phyloP scores from a whole-genome alignment of 306 rosid genomes.

The Sesbania bispinosa region DNA sequence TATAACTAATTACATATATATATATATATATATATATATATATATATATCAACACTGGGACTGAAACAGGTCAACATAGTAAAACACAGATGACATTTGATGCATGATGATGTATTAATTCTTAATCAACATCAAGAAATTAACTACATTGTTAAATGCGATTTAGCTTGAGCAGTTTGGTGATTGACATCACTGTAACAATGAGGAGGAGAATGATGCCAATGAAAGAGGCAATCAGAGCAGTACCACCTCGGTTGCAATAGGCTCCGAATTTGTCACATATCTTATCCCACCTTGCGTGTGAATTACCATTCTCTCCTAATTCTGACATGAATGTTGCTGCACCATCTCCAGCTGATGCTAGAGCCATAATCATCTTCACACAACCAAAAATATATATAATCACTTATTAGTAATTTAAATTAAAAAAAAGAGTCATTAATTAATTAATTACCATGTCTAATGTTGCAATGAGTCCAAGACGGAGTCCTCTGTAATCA shows the following conservation, averaged over 20 bases:
- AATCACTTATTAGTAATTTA: neutral
- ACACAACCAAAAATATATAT: neutral
- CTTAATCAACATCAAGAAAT: neutral
- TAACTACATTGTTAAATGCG: neutral
- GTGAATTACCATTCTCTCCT: slow-evolving; percentile 78
- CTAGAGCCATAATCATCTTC: slow-evolving; percentile 53
- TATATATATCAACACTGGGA: too few relatives aligned
- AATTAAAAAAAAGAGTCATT: neutral
- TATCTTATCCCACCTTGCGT: slow-evolving; percentile 82
- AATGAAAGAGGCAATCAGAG: slow-evolving; percentile 60
- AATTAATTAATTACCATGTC: slow-evolving; percentile 69
- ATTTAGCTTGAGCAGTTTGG: slow-evolving; percentile 45
- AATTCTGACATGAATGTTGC: slow-evolving; percentile 78
- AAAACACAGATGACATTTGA: too few relatives aligned
- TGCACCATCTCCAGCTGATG: slow-evolving; percentile 67
- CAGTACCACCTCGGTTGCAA: slow-evolving; percentile 55
- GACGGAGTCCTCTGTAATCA: slow-evolving; percentile 52
- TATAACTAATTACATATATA: too few relatives aligned
- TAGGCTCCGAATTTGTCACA: slow-evolving; percentile 65
- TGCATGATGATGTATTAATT: neutral
- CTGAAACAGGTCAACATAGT: too few relatives aligned
- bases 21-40: too few relatives aligned
- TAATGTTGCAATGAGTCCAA: slow-evolving; percentile 56
- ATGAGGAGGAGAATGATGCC: slow-evolving; percentile 57
- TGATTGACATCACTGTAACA: slow-evolving; percentile 51